These are phyloP conservation scores for Talaromyces marneffei DNA, from an alignment of 2,329 filamentous ascomycete species.

Conservation along the genomic window DNA sequence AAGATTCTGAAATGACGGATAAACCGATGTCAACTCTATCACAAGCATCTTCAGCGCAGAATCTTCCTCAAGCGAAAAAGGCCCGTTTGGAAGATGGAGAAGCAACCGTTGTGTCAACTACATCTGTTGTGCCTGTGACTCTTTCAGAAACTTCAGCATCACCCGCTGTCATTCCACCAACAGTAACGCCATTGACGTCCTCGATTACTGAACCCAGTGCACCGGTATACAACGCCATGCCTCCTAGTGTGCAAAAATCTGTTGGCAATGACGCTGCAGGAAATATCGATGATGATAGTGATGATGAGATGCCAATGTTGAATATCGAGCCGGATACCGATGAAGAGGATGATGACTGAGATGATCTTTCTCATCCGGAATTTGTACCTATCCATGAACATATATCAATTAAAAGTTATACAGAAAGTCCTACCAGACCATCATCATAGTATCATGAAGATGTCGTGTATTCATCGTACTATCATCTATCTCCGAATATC, in stretches of 20 bases:
- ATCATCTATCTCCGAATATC: neutral
- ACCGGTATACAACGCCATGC: neutral
- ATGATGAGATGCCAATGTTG: slow-evolving; percentile 46
- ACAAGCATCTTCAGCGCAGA: slow-evolving; percentile 5
- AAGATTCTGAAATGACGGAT: neutral
- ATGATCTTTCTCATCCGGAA: slow-evolving; percentile 24
- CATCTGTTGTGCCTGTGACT: slow-evolving; percentile 16
- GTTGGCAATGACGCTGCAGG: neutral
- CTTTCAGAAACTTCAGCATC: slow-evolving; percentile 18
- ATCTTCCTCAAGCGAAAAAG: slow-evolving; percentile 25
- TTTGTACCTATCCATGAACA: neutral
- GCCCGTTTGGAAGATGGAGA: slow-evolving; percentile 25
- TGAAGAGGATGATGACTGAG: slow-evolving; percentile 36
- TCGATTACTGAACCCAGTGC: neutral
- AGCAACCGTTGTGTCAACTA: neutral
- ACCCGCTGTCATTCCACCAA: slow-evolving; percentile 7
- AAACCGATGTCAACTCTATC: neutral
- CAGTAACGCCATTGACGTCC: slow-evolving; percentile 9
- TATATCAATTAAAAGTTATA: neutral
- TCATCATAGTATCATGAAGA: neutral
- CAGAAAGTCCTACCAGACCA: no score
- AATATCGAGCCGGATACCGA: slow-evolving; percentile 45
- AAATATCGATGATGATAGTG: slow-evolving; percentile 39
- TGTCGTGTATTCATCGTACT: neutral
- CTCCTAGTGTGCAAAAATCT: neutral